phyloP scores from a whole-genome alignment of 108 stramenopile genomes.

The Skeletonema menzelii region DNA sequence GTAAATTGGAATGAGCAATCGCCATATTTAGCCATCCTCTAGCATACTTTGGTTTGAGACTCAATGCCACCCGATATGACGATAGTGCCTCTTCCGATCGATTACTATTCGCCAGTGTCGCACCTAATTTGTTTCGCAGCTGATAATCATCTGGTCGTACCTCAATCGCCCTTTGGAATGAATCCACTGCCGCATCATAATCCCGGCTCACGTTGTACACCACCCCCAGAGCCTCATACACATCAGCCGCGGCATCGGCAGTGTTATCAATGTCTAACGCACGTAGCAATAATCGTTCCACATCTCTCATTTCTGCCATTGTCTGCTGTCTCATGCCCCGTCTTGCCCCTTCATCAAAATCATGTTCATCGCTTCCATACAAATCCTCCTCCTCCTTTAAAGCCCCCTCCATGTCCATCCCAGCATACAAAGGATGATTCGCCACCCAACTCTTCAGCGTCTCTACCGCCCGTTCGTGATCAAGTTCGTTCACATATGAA shows the following conservation, averaged over 20 bases:
- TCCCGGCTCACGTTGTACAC: slow-evolving; percentile 92
- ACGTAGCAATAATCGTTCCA: slow-evolving; percentile 78
- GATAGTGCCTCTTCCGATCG: slow-evolving; percentile 85
- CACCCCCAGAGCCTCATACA: slow-evolving; percentile 90
- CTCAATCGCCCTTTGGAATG: slow-evolving; percentile 76
- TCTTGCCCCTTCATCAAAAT: slow-evolving; percentile 10
- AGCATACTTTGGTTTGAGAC: slow-evolving; percentile 91
- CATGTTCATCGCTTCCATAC: slow-evolving; percentile 46
- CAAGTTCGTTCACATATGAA: slow-evolving; percentile 93
- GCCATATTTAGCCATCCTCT: slow-evolving; percentile 97
- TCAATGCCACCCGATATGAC: slow-evolving; percentile 77
- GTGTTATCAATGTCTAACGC: slow-evolving; percentile 70
- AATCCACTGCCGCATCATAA: slow-evolving; percentile 80
- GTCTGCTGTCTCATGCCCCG: slow-evolving; percentile 17
- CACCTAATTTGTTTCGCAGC: slow-evolving; percentile 94
- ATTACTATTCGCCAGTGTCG: slow-evolving; percentile 94
- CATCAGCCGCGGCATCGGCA: slow-evolving; percentile 69
- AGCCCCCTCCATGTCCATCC: slow-evolving; percentile 50
- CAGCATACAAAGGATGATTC: slow-evolving; percentile 94
- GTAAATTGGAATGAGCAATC: slow-evolving; percentile 90
- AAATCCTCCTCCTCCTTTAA: slow-evolving; percentile 51
- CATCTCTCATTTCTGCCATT: slow-evolving; percentile 62
- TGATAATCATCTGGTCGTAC: slow-evolving; percentile 80
- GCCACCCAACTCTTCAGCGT: slow-evolving; percentile 91
- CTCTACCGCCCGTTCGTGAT: slow-evolving; percentile 77